These are phyloP conservation scores for Kwoniella newhampshirensis DNA, from an alignment of 768 basidiomycete genomes.

Conservation along the genomic window DNA sequence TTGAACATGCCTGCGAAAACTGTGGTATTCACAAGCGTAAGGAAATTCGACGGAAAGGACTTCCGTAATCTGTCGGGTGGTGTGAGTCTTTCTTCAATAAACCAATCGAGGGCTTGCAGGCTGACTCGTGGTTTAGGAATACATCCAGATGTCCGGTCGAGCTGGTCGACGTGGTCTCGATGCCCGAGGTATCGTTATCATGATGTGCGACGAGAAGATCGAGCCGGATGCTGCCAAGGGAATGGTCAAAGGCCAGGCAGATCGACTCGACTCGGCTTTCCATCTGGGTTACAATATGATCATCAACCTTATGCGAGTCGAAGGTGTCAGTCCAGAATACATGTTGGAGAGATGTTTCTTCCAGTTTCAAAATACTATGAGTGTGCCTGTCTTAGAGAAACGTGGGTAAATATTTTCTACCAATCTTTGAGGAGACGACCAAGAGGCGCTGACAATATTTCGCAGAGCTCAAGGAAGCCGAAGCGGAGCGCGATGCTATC, in stretches of 20 bases:
- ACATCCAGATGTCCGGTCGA: constrained; percentile 99
- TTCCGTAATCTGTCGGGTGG: constrained; percentile 78
- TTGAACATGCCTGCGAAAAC: constrained; percentile 99
- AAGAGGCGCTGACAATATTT: constrained; percentile 16
- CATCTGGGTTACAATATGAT: constrained; percentile 99
- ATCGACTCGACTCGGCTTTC: constrained; percentile 95
- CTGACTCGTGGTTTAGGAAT: constrained; percentile 64
- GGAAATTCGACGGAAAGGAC: constrained; percentile 94
- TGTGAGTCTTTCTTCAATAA: constrained; percentile 34
- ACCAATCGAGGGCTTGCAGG: too few species aligned
- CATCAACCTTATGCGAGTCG: constrained; percentile 95
- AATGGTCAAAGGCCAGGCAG: constrained; percentile 98
- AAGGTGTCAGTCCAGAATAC: constrained; percentile 95
- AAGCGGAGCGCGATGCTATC: constrained; percentile 64
- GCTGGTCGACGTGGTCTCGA: constrained; percentile 95
- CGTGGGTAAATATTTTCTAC: constrained; percentile 65
- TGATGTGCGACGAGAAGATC: constrained; percentile 99
- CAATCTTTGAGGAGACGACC: not conserved
- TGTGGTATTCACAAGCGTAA: constrained; percentile 91
- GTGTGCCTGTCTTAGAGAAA: constrained; percentile 66
- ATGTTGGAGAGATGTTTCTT: constrained; percentile 98
- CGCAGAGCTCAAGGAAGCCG: constrained; percentile 72
- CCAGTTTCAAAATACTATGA: constrained; percentile 93
- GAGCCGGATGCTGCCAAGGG: constrained; percentile 86
- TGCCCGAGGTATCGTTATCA: constrained; percentile 97